Evolutionary conservation across 2,329 filamentous ascomycete genomes (phyloP), one percentile per base, ranked within the genome.

Genomic region (Beauveria australis): DNA sequence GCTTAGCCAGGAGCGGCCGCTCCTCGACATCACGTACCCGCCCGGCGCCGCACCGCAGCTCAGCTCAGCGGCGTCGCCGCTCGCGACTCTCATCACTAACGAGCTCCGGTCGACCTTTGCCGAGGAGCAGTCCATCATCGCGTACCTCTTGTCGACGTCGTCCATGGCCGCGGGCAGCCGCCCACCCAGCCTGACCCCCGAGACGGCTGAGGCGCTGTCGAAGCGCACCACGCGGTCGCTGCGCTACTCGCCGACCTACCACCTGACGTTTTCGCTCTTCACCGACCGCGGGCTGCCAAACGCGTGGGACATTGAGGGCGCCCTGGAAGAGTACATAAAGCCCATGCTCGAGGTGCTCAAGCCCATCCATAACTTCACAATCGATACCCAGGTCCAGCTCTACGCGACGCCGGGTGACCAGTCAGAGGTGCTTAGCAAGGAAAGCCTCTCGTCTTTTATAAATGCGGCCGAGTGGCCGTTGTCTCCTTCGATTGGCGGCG

Each of bases 391-490:
- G 74, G 89, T 99, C 3, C 94, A 99, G 74, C 82, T 97, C 0
- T 97, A 96, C 70, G 93, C 94, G n/a, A 76, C 79, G 1, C 83
- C 85, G 0, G 82, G 85, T n/a, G 82, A 84, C 1, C 80, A 83
- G 67, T 79, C 80, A 18, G 76, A 86, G 26, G 81, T 88, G 0
- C 77, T 99, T 41, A 86, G 84, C 67, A 92, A 91, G 71, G 89
- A 96, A 67, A 92, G 96, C 67, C 80, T 99, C 1, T 91, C 91
- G 43, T 92, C 90, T 1, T 99, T 99, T 70, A 92, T 99, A 74
- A 99, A 99, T 69, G 92, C 93, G 2, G 94, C 94, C 2, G 94
- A 99, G 75, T 99, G 94, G 94, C 94, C 94, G 0, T 76, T 99
- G 3, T 96, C 89, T 64, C 93, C 93, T 0, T 96, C 91, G 61